A percentile compares a stretch with the other conserved stretches of the same genome.
These are phyloP conservation scores for Fraxinus excelsior DNA, from an alignment of 257 asterid genomes.

Conservation along the genomic window DNA sequence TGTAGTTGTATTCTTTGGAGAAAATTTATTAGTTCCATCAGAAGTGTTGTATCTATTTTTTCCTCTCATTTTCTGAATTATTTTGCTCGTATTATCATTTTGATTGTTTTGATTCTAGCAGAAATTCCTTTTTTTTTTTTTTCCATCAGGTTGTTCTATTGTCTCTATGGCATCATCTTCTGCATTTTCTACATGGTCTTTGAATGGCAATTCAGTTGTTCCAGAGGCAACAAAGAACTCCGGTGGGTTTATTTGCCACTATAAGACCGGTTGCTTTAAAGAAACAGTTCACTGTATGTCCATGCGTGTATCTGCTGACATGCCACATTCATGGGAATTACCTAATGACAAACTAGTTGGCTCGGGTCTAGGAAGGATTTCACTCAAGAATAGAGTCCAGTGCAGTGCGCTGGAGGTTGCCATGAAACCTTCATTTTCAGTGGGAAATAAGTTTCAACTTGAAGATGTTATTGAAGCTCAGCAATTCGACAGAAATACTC, in stretches of 20 bases:
- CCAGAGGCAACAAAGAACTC: constrained; percentile 26
- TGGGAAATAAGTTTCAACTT: constrained; percentile 65
- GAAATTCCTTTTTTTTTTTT: neutral
- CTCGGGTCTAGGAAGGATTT: constrained; percentile 20
- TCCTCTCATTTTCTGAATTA: too few relatives aligned
- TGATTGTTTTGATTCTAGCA: too few relatives aligned
- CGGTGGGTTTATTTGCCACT: constrained; percentile 29
- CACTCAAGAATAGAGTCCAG: constrained; percentile 28
- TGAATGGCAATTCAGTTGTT: constrained; percentile 22
- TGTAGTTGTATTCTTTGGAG: too few relatives aligned
- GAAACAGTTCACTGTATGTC: constrained; percentile 26
- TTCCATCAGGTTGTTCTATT: constrained; percentile 26
- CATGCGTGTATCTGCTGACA: constrained; percentile 22
- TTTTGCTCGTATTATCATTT: too few relatives aligned
- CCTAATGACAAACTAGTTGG: constrained; percentile 23
- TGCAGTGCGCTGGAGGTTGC: constrained; percentile 60
- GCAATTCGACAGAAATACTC: constrained; percentile 78
- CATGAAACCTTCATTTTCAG: constrained; percentile 29
- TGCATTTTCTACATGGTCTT: constrained; percentile 39
- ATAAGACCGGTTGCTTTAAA: constrained; percentile 15
- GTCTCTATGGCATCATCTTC: constrained; percentile 46
- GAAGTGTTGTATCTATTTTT: too few relatives aligned
- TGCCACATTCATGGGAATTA: constrained; percentile 10
- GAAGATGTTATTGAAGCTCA: constrained; percentile 86
- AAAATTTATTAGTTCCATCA: too few relatives aligned